These are phyloP conservation scores for Neurospora sp. DNA, from an alignment of 2,329 filamentous ascomycete genomes.

Conservation along the genomic window DNA sequence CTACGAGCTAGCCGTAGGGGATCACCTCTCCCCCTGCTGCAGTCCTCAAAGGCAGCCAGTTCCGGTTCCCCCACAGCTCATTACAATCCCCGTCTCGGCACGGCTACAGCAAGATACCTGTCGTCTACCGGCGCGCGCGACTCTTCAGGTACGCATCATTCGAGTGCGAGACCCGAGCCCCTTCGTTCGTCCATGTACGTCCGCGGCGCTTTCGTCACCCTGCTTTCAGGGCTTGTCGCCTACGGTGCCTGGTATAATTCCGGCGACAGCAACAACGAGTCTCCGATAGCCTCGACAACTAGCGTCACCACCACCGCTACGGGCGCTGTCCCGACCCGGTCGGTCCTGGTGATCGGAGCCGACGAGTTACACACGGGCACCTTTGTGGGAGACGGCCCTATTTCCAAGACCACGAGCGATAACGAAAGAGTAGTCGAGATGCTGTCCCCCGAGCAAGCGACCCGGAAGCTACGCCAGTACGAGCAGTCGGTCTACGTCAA, in stretches of 20 bases:
- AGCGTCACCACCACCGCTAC: constrained; percentile 26
- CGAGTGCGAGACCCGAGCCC: constrained; percentile 33
- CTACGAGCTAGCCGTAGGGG: constrained; percentile 41
- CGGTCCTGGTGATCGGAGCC: constrained; percentile 77
- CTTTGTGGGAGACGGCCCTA: constrained; percentile 72
- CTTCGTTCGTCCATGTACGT: constrained; percentile 66
- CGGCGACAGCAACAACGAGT: constrained; percentile 30
- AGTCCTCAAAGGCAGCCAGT: constrained; percentile 13
- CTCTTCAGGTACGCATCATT: neutral
- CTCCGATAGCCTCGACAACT: constrained; percentile 27
- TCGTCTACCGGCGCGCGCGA: constrained; percentile 19
- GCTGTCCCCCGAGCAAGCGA: constrained; percentile 90
- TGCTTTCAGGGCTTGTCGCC: constrained; percentile 62
- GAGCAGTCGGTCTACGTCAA: constrained; percentile 90
- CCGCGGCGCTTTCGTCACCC: constrained; percentile 54
- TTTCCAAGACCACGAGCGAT: constrained; percentile 80
- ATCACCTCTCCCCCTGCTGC: constrained; percentile 22
- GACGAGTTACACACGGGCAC: constrained; percentile 84
- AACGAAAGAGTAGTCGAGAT: constrained; percentile 88
- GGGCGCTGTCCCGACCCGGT: constrained; percentile 43
- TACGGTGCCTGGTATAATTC: constrained; percentile 71
- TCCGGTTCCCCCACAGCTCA: constrained; percentile 8
- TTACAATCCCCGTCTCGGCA: constrained; percentile 7
- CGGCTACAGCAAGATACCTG: constrained; percentile 9
- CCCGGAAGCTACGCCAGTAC: constrained; percentile 75